A percentile compares a stretch with the other conserved stretches of the same genome.
These are phyloP conservation scores for Sparassis latifolia DNA, from an alignment of 1,284 basidiomycete genomes.

Conservation along the genomic window DNA sequence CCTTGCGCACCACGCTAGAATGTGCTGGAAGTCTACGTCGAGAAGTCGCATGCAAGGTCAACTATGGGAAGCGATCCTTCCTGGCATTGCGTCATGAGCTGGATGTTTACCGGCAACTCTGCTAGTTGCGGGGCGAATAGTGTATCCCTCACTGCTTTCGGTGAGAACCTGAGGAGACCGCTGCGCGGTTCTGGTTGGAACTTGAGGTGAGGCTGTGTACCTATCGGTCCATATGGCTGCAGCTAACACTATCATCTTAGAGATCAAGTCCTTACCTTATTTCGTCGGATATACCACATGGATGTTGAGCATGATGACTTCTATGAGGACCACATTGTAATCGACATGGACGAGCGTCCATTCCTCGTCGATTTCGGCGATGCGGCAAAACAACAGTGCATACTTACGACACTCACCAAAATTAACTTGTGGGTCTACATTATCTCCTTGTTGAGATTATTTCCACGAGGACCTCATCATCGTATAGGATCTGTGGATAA, in stretches of 20 bases:
- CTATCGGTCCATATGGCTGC: neutral
- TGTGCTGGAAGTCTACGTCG: no score
- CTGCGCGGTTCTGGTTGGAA: neutral
- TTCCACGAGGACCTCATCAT: no score
- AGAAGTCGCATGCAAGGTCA: no score
- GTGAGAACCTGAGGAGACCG: neutral
- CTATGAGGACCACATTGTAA: neutral
- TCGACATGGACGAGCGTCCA: neutral
- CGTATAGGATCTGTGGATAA: no score
- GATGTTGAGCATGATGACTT: neutral
- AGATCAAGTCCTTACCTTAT: neutral
- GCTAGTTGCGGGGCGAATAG: no score
- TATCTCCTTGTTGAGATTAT: no score
- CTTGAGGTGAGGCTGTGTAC: neutral
- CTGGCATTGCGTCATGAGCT: no score
- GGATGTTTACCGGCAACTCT: no score
- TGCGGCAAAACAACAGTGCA: neutral
- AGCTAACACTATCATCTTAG: neutral
- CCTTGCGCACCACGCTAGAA: no score
- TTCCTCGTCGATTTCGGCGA: neutral
- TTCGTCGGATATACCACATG: neutral
- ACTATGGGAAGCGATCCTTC: no score
- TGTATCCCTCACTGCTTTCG: no score
- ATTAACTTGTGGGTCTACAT: neutral
- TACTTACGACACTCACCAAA: neutral